Evolutionary conservation across 352 stramenopile species (phyloP), one percentile per base, ranked within the genome.

Genomic region (Pythium pectinolyticum): DNA sequence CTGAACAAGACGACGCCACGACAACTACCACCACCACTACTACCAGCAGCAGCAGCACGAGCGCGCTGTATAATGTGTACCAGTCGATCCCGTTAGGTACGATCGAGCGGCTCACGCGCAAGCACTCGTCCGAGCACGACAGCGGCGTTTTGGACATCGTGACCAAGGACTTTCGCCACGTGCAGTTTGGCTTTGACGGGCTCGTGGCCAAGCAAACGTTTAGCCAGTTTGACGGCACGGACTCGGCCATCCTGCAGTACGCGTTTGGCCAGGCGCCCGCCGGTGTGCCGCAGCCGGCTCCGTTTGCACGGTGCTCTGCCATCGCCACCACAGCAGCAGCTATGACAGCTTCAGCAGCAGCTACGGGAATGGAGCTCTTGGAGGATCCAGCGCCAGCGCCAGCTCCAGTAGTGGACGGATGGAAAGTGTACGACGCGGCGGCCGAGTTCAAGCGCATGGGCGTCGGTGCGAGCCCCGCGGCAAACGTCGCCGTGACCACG

Each of bases 151-250:
- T 94, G 8, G 82, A 92, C 46, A 56, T 94, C 34, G 67, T 89
- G 12, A 87, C 82, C 58, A 94, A 94, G 48, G 86, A 94, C 69
- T 89, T 93, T 43, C 84, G 86, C 5, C 84, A 81, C 34, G 61
- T 92, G 9, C 84, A 92, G 53, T 88, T 94, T 61, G 61, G 84
- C 32, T 92, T 93, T 56, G 73, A 81, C 47, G 82, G 84, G 3
- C 69, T 94, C 17, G 81, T 94, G 1, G 77, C 78, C 41, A 84
- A 88, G 50, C 86, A 93, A 41, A 91, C 82, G 25, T 94, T 92
- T 63, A 86, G 77, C 46, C 69, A 78, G 31, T 93, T 94, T 46
- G 86, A 93, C 46, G 70, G 78, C 12, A 87, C 84, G 7, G 84
- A 78, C 52, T 62, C 72, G 17, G 64, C 89, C 24, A 80, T 93